Conservation (phyloP, 2,329 filamentous ascomycete genomes). For the Elsinoe ampelina region DNA sequence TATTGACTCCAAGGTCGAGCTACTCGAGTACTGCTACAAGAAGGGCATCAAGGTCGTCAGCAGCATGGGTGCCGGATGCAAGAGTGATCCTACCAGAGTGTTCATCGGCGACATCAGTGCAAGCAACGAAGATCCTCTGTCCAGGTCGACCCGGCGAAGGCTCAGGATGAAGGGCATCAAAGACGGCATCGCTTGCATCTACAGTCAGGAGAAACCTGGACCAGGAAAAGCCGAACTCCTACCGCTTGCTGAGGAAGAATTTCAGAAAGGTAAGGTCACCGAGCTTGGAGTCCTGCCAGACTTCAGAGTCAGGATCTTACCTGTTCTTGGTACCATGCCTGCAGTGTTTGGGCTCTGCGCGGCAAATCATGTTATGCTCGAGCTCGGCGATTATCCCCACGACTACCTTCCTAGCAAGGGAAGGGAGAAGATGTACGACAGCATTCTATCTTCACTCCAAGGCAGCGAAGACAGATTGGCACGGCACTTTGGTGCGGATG, state of each 20-base stretch:
- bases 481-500: conserved; percentile 43
- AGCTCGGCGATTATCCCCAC: conserved; percentile 70
- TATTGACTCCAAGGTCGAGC: conserved; percentile 87
- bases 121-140: conserved; percentile 81
- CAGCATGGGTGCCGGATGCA: conserved; percentile 93
- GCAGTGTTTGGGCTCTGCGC: conserved; percentile 87
- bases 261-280: conserved; percentile 71
- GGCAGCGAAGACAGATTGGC: conserved; percentile 69
- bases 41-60: conserved; percentile 75
- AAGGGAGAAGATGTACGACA: conserved; percentile 86
- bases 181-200: conserved; percentile 82
- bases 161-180: conserved; percentile 69
- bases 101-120: conserved; percentile 84
- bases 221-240: conserved; percentile 86
- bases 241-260: conserved; percentile 80
- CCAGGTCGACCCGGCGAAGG: conserved; percentile 69
- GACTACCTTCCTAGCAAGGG: conserved; percentile 75
- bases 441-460: conserved; percentile 66
- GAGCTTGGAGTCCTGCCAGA: conserved; percentile 84
- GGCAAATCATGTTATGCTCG: conserved; percentile 86
- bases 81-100: conserved; percentile 74
- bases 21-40: conserved; percentile 79
- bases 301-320: conserved; percentile 88
- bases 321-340: conserved; percentile 93
- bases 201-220: conserved; percentile 80